Conservation (phyloP, 805 yeast genomes). For the Torulaspora maleeae region DNA sequence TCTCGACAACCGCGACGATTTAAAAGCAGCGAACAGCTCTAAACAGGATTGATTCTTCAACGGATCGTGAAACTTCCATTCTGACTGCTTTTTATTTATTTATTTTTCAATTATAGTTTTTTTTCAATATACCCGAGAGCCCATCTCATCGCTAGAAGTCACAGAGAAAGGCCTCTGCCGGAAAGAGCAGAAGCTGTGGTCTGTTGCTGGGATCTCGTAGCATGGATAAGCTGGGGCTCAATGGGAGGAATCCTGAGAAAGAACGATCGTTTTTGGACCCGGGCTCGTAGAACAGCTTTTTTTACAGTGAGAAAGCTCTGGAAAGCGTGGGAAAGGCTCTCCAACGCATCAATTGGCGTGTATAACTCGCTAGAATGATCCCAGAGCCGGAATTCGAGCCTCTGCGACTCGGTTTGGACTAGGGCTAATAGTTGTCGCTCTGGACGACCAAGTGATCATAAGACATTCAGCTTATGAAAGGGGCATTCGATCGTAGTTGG, state of each 20-base stretch:
- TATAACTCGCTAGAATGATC: neutral
- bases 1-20: conserved; percentile 4
- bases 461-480: neutral
- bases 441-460: neutral
- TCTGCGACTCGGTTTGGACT: neutral
- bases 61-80: neutral
- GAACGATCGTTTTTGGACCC: too few species aligned
- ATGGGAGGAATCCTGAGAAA: too few species aligned
- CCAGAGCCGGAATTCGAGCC: too few species aligned
- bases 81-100: neutral
- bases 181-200: too few species aligned
- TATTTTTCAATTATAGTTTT: conserved; percentile 3
- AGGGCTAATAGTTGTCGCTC: neutral
- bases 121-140: too few species aligned
- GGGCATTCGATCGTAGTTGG: neutral
- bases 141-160: neutral
- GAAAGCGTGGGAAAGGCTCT: too few species aligned
- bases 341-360: too few species aligned
- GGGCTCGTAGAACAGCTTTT: too few species aligned
- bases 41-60: neutral
- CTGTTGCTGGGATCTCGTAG: too few species aligned
- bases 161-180: neutral
- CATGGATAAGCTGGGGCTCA: too few species aligned
- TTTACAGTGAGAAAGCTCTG: too few species aligned
- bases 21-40: too few species aligned